Conservation (phyloP, 2,329 filamentous ascomycete species). For the Dichotomopilus funicola region DNA sequence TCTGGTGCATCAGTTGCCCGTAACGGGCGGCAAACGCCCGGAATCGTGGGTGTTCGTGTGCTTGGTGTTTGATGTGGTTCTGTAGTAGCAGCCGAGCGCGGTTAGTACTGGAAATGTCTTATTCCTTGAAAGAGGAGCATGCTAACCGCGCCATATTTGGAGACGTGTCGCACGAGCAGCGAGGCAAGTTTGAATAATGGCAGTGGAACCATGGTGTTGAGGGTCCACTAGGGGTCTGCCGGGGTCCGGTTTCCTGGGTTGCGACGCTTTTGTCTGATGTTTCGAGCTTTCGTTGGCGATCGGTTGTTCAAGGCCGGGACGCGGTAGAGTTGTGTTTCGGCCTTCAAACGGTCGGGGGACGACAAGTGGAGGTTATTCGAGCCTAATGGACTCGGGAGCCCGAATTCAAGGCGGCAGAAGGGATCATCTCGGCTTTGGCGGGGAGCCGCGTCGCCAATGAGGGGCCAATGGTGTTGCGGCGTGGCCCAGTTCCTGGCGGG, state of each 20-base stretch:
- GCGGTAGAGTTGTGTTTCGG: no score
- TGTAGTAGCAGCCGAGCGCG: conserved; percentile 25
- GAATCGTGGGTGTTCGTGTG: conserved; percentile 58
- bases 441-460: conserved; percentile 1
- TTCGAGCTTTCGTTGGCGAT: no score
- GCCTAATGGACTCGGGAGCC: no score
- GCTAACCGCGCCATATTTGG: conserved; percentile 63
- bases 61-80: conserved; percentile 61
- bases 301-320: no score
- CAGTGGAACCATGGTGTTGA: conserved; percentile 52
- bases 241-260: neutral
- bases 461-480: conserved; percentile 9
- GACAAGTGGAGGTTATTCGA: no score
- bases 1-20: conserved; percentile 58
- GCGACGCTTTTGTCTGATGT: no score
- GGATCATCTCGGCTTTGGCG: conserved; percentile 8
- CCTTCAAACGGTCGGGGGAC: no score
- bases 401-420: no score
- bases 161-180: conserved; percentile 58
- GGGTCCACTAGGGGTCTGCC: neutral
- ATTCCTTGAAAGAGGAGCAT: neutral
- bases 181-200: conserved; percentile 62
- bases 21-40: conserved; percentile 54
- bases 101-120: conserved; percentile 5
- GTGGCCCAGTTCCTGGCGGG: conserved; percentile 1